These are phyloP conservation scores for Jamesozyma rosinii DNA, from an alignment of 805 yeast genomes.

Conservation along the genomic window DNA sequence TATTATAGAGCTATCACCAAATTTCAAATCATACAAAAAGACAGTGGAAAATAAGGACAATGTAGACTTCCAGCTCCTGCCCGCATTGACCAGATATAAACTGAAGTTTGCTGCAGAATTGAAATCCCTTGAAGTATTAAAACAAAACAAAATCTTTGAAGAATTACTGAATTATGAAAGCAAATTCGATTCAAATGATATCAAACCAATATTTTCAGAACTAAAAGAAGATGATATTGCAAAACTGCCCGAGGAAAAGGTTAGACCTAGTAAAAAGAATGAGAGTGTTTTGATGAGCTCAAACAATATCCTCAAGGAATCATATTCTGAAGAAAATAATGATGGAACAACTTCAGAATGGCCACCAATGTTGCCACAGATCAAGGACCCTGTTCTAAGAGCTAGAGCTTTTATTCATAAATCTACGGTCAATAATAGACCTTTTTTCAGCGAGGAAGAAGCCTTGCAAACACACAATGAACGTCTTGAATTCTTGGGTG, in stretches of 20 bases:
- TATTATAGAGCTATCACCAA: constrained; percentile 51
- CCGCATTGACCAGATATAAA: constrained; percentile 45
- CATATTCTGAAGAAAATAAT: constrained; percentile 24
- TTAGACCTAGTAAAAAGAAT: constrained; percentile 5
- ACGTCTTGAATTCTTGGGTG: constrained; percentile 84
- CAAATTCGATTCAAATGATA: constrained; percentile 9
- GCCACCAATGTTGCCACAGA: constrained; percentile 66
- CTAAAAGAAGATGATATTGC: constrained; percentile 14
- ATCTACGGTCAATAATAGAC: constrained; percentile 53
- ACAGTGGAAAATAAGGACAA: constrained; percentile 28
- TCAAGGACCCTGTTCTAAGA: constrained; percentile 47
- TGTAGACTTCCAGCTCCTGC: constrained; percentile 35
- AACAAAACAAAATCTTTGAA: constrained; percentile 46
- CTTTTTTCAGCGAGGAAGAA: constrained; percentile 49
- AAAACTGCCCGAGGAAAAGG: constrained; percentile 9
- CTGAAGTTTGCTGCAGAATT: constrained; percentile 52
- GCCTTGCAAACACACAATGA: constrained; percentile 64
- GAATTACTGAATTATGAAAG: constrained; percentile 39
- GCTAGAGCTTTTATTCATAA: constrained; percentile 75
- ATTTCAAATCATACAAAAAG: constrained; percentile 34
- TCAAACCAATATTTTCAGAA: constrained; percentile 15
- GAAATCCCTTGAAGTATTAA: constrained; percentile 43
- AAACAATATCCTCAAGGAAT: background rate
- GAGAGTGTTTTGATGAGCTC: background rate
- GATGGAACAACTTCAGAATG: constrained; percentile 21